A percentile compares a stretch with the other conserved stretches of the same genome.
Evolutionary conservation across 2,329 filamentous ascomycete species (phyloP).

Genomic region (Pyrenochaeta sp.): DNA sequence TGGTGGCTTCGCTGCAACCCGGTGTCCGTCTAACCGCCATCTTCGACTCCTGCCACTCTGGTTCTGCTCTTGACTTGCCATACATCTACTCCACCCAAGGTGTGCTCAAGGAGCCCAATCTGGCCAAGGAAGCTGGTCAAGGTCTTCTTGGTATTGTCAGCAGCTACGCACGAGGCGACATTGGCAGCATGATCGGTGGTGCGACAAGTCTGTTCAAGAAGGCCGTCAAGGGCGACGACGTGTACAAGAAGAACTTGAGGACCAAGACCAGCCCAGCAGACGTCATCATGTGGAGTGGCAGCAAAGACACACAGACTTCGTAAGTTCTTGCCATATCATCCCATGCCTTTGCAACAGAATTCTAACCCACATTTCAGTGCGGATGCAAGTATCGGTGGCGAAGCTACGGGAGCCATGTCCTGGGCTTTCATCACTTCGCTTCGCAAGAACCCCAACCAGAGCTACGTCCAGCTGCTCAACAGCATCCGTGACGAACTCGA

Average conservation of each 20-base stretch:
- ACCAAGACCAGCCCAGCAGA: conserved; percentile 95
- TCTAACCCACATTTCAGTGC: conserved; percentile 62
- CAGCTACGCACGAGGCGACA: conserved; percentile 82
- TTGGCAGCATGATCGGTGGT: conserved; percentile 79
- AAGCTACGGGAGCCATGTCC: conserved; percentile 97
- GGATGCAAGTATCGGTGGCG: conserved; percentile 84
- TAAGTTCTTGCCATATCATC: conserved; percentile 61
- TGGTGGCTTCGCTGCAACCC: conserved; percentile 77
- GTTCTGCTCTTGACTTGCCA: conserved; percentile 77
- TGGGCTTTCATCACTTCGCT: conserved; percentile 94
- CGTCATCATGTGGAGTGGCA: conserved; percentile 97
- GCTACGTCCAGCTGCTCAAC: conserved; percentile 94
- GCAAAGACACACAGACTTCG: conserved; percentile 95
- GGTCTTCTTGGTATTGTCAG: conserved; percentile 75
- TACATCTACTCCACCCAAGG: conserved; percentile 84
- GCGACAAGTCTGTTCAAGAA: conserved; percentile 89
- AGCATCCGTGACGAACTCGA: conserved; percentile 90
- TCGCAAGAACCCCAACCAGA: conserved; percentile 93
- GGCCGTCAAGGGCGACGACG: conserved; percentile 78
- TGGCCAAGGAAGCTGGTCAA: conserved; percentile 79
- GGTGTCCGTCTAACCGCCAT: conserved; percentile 86
- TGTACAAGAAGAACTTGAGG: conserved; percentile 78
- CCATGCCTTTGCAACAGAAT: too few species aligned
- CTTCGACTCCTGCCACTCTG: conserved; percentile 83
- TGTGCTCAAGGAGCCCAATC: conserved; percentile 80